Conservation (phyloP, 2,329 filamentous ascomycete species). For the Aureobasidium sp. region DNA sequence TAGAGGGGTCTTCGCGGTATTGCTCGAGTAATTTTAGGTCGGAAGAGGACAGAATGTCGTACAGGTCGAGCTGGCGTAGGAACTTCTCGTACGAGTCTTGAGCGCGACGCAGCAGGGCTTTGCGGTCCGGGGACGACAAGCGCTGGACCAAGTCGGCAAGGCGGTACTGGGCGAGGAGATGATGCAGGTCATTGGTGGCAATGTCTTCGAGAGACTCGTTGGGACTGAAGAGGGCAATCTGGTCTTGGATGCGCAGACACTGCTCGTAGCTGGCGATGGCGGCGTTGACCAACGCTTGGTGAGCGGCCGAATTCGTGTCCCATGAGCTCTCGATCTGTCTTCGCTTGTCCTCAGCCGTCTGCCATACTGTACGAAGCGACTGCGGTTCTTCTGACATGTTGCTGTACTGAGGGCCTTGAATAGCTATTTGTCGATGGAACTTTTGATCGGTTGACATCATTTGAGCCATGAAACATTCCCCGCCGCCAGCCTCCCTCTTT, state of each 20-base stretch:
- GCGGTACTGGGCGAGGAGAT: conserved; percentile 69
- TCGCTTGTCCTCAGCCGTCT: conserved; percentile 49
- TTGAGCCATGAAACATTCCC: neutral
- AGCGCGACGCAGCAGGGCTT: conserved; percentile 54
- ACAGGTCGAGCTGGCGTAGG: conserved; percentile 68
- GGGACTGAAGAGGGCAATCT: conserved; percentile 75
- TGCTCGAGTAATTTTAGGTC: conserved; percentile 64
- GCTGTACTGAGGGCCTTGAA: neutral
- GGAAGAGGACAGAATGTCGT: conserved; percentile 59
- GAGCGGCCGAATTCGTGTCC: conserved; percentile 58
- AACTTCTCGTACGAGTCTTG: conserved; percentile 71
- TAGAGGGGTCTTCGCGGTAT: conserved; percentile 64
- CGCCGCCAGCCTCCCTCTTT: neutral
- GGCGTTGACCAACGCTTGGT: conserved; percentile 58
- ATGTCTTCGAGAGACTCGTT: conserved; percentile 89
- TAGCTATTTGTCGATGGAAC: neutral
- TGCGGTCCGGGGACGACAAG: conserved; percentile 57
- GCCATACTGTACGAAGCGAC: conserved; percentile 50
- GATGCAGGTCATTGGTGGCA: conserved; percentile 75
- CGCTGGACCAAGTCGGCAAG: conserved; percentile 73
- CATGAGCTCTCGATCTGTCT: conserved; percentile 54
- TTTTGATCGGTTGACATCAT: neutral
- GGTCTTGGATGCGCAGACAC: conserved; percentile 61
- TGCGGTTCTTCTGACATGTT: conserved; percentile 41
- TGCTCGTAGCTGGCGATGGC: conserved; percentile 67